Evolutionary conservation across 2,329 filamentous ascomycete genomes (phyloP), one percentile per base, ranked within the genome.

Genomic region (Colletotrichum sp.): DNA sequence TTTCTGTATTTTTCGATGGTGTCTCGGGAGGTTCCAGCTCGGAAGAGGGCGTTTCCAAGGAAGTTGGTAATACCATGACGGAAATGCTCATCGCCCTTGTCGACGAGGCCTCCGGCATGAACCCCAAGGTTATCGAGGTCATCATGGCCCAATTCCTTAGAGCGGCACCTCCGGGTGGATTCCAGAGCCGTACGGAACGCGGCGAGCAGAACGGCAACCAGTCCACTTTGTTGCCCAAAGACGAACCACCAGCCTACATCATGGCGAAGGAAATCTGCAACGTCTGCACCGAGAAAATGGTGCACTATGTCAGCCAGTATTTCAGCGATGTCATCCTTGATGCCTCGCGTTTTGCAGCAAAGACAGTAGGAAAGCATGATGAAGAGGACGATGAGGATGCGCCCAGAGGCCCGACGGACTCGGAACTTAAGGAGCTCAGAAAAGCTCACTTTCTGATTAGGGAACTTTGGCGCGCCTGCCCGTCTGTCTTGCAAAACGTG

Each of bases 271-370:
- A 94, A 4, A 93, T 99, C 59, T 99, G 97, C 87, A 97, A 96
- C 80, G 91, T 91, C 21, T 97, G 93, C 79, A 92, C 95, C 1
- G 96, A 98, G 79, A 97, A 97, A 84, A 98, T 99, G 96, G 94
- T 95, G 2, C 94, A 96, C 76, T 95, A 97, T 79, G 94, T 98
- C 71, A 96, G 95, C 78, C 96, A 98, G 81, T 99, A 98, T 83
- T 99, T 99, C 83, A 98, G 96, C 84, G 96, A 98, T 72, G 96
- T 98, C 67, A 97, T 99, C 73, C 92, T 98, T 76, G 96, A 98
- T 81, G 94, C 96, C 5, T 96, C 93, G 48, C 91, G 87, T 14
- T 89, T 91, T 61, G 87, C 87, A 24, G 86, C 87, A 12, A 88
- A 90, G 78, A 78, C 87, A 69, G 93, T 92, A 77, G 91, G 90